These are phyloP conservation scores for Apiotrichum montevideense DNA, from an alignment of 1,284 basidiomycete genomes.

Conservation along the genomic window DNA sequence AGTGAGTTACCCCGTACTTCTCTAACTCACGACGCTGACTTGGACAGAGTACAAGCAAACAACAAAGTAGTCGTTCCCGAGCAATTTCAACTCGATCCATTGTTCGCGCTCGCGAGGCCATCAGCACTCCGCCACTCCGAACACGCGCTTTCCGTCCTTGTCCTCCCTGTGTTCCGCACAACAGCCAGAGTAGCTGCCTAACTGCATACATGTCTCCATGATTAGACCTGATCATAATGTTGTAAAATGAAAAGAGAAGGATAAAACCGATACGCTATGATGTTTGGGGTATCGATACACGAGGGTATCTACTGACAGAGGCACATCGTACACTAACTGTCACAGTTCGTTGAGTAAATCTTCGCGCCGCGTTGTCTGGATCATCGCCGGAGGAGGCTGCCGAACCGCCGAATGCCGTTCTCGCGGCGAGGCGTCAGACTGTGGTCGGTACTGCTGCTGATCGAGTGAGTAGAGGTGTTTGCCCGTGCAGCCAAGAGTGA, in stretches of 20 bases:
- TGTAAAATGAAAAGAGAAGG: not conserved
- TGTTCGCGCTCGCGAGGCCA: no score
- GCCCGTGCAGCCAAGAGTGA: not conserved
- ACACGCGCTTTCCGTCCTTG: no score
- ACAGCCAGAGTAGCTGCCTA: no score
- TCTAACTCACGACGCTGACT: not conserved
- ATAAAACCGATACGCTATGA: not conserved
- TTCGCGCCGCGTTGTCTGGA: not conserved
- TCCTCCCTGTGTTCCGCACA: no score
- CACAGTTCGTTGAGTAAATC: no score
- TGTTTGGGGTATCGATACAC: not conserved
- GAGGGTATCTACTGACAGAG: no score
- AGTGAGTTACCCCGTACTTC: constrained; percentile 20
- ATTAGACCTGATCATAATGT: not conserved
- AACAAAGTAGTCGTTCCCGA: constrained; percentile 19
- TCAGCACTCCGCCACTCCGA: no score
- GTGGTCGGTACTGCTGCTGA: not conserved
- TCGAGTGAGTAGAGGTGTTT: not conserved
- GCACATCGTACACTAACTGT: no score
- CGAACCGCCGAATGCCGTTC: constrained; percentile 25
- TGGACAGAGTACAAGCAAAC: constrained; percentile 38
- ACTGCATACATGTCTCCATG: constrained; percentile 2
- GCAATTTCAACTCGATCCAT: not conserved
- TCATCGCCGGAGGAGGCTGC: constrained; percentile 29
- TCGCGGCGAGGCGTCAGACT: not conserved